Conservation (phyloP, 2,329 filamentous ascomycete genomes). For the Ophiostoma ulmi region DNA sequence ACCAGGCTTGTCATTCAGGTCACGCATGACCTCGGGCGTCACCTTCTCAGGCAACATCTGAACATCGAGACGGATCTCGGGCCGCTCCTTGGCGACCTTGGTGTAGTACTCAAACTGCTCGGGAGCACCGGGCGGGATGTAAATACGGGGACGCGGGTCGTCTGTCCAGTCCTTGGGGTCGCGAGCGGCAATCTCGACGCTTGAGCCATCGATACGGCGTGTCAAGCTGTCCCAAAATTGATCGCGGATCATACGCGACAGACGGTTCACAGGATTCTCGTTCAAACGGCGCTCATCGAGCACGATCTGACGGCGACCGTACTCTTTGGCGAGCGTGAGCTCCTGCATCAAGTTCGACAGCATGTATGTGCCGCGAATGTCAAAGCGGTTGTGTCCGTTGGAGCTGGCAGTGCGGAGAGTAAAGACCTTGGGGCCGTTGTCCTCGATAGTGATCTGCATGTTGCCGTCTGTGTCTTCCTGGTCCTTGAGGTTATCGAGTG, state of each 20-base stretch:
- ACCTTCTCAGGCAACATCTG: slow-evolving; percentile 70
- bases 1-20: slow-evolving; percentile 82
- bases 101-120: slow-evolving; percentile 88
- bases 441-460: slow-evolving; percentile 96
- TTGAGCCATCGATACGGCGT: slow-evolving; percentile 80
- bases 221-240: slow-evolving; percentile 93
- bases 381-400: slow-evolving; percentile 79
- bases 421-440: slow-evolving; percentile 84
- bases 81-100: slow-evolving; percentile 68
- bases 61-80: slow-evolving; percentile 84
- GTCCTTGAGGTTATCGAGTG: slow-evolving; percentile 69
- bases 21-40: slow-evolving; percentile 73
- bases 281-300: slow-evolving; percentile 87
- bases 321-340: slow-evolving; percentile 84
- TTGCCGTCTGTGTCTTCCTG: slow-evolving; percentile 93
- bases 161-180: slow-evolving; percentile 96
- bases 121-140: slow-evolving; percentile 76
- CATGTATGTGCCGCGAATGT: slow-evolving; percentile 94
- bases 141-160: slow-evolving; percentile 85
- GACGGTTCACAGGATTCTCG: slow-evolving; percentile 87
- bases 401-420: slow-evolving; percentile 80
- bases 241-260: slow-evolving; percentile 79
- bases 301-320: slow-evolving; percentile 81
- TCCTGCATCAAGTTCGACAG: slow-evolving; percentile 95
- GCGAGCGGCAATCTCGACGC: slow-evolving; percentile 75